Conservation (phyloP, 1,284 basidiomycete genomes). For the Porogramme epimiltina region DNA sequence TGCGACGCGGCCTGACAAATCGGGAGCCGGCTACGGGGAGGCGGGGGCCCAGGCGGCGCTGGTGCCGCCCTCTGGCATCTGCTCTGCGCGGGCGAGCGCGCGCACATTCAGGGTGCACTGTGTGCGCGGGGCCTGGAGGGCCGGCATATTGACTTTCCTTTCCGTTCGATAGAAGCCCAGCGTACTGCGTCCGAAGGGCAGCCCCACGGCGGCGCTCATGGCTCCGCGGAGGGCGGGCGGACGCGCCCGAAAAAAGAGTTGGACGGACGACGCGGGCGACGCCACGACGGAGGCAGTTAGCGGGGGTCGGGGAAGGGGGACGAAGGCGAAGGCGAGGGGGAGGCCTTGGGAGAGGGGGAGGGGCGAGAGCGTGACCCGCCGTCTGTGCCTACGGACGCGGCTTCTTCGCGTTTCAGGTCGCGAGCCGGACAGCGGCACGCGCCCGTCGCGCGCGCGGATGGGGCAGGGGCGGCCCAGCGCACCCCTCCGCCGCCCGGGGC, state of each 20-base stretch:
- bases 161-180: no score
- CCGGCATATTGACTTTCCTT: no score
- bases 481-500: conserved; percentile 5
- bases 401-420: conserved; percentile 26
- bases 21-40: no score
- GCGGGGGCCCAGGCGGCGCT: no score
- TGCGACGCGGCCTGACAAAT: no score
- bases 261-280: conserved; percentile 1
- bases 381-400: conserved; percentile 8
- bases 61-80: no score
- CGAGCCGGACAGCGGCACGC: conserved; percentile 26
- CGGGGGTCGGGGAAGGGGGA: background rate
- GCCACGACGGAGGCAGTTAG: conserved; percentile 23
- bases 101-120: no score
- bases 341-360: background rate
- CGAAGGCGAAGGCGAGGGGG: conserved; percentile 17
- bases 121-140: no score
- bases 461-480: conserved; percentile 14
- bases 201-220: no score
- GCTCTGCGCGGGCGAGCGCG: no score
- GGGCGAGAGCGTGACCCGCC: background rate
- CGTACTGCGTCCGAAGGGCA: no score
- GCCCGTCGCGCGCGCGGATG: conserved; percentile 6
- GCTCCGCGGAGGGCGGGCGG: no score
- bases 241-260: background rate